phyloP scores from a whole-genome alignment of 164 flowering plant genomes.

The Euptelea pleiosperma region DNA sequence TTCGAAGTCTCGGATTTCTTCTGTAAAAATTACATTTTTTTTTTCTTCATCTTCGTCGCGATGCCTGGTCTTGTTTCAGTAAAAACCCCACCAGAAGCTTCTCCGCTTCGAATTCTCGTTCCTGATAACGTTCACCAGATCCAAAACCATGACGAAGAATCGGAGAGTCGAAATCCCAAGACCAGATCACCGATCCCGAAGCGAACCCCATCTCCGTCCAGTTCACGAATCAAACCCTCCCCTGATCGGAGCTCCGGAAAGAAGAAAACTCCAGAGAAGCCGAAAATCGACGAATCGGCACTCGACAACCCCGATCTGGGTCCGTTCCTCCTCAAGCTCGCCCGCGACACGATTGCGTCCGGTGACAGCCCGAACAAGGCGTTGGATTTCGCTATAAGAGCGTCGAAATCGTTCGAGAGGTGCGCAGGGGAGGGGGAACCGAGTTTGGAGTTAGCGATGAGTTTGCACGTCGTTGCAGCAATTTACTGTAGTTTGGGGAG shows the following conservation, averaged over 20 bases:
- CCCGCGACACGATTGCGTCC: slow-evolving; percentile 86
- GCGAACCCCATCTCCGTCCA: slow-evolving; percentile 62
- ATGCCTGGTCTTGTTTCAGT: slow-evolving; percentile 78
- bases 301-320: slow-evolving; percentile 99
- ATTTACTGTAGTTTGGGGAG: slow-evolving; percentile 87
- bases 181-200: slow-evolving; percentile 44
- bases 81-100: slow-evolving; percentile 64
- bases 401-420: slow-evolving; percentile 83
- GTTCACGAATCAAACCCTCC: slow-evolving; percentile 67
- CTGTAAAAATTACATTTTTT: not conserved
- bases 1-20: not conserved
- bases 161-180: slow-evolving; percentile 24
- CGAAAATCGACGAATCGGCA: slow-evolving; percentile 47
- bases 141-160: slow-evolving; percentile 21
- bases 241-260: slow-evolving; percentile 52
- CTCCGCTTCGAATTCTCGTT: slow-evolving; percentile 49
- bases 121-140: slow-evolving; percentile 26
- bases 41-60: not conserved
- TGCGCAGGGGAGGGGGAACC: slow-evolving; percentile 70
- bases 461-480: slow-evolving; percentile 91
- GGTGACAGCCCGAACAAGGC: slow-evolving; percentile 91
- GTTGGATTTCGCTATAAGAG: slow-evolving; percentile 80
- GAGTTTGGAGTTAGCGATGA: slow-evolving; percentile 87
- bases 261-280: slow-evolving; percentile 39
- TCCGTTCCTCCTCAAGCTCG: slow-evolving; percentile 84